These are phyloP conservation scores for Calycina herbarum DNA, from an alignment of 2,329 filamentous ascomycete species.

Conservation along the genomic window DNA sequence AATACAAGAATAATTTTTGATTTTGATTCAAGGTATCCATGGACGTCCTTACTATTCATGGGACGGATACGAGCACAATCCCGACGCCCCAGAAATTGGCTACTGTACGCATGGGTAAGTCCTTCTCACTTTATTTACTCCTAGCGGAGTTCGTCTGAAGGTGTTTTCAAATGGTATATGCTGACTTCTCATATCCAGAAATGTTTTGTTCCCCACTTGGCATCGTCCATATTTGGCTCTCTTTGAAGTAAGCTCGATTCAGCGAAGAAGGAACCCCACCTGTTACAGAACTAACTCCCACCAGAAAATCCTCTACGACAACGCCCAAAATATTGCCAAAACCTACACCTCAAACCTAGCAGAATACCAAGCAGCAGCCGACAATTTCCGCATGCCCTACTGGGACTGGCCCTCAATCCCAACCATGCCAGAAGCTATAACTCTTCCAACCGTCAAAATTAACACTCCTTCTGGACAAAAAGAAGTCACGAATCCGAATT, in stretches of 20 bases:
- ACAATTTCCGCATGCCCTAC: too few relatives aligned
- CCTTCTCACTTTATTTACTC: too few relatives aligned
- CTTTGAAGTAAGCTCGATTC: constrained; percentile 46
- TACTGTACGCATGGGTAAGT: constrained; percentile 68
- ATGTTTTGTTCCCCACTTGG: constrained; percentile 55
- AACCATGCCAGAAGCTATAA: too few relatives aligned
- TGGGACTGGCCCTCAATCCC: too few relatives aligned
- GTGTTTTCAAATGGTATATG: too few relatives aligned
- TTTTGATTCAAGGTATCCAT: constrained; percentile 17
- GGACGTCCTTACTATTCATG: constrained; percentile 18
- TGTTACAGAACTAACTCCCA: neutral
- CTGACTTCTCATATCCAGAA: constrained; percentile 34
- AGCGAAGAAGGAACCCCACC: neutral
- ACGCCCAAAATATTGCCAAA: constrained; percentile 46
- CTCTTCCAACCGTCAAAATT: constrained; percentile 29
- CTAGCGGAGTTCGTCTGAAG: too few relatives aligned
- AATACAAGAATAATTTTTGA: neutral
- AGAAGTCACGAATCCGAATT: constrained; percentile 50
- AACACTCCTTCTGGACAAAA: constrained; percentile 23
- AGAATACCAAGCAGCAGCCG: too few relatives aligned
- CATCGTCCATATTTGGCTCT: constrained; percentile 54
- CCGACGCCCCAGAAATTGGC: constrained; percentile 8
- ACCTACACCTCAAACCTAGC: constrained; percentile 10
- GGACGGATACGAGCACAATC: constrained; percentile 12
- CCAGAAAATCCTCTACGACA: constrained; percentile 51